Percentiles rank a stretch among this genome's conserved stretches.
Evolutionary conservation across 176 grass and related monocot genomes (phyloP).

Genomic region (Triticum aestivum): IWGSC_CS_RefSeq_v2.1 NC_057809.1:602673685-602674184

Average conservation of each 20-base stretch:
- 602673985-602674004: too few relatives aligned
- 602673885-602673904: too few relatives aligned
- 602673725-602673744: neutral
- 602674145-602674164: conserved; percentile 22
- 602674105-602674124: neutral
- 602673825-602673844: conserved; percentile 20
- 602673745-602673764: neutral
- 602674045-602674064: neutral
- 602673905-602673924: too few relatives aligned
- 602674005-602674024: too few relatives aligned
- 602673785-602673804: neutral
- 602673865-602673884: neutral
- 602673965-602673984: too few relatives aligned
- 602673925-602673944: neutral
- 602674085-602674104: neutral
- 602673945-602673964: too few relatives aligned
- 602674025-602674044: neutral
- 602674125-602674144: neutral
- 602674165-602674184: conserved; percentile 29
- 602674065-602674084: neutral
- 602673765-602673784: conserved; percentile 16
- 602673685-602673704: neutral
- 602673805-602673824: neutral
- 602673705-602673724: neutral
- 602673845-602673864: neutral